These are phyloP conservation scores for Phytophthora vignae DNA, from an alignment of 352 stramenopile genomes.

Conservation along the genomic window DNA sequence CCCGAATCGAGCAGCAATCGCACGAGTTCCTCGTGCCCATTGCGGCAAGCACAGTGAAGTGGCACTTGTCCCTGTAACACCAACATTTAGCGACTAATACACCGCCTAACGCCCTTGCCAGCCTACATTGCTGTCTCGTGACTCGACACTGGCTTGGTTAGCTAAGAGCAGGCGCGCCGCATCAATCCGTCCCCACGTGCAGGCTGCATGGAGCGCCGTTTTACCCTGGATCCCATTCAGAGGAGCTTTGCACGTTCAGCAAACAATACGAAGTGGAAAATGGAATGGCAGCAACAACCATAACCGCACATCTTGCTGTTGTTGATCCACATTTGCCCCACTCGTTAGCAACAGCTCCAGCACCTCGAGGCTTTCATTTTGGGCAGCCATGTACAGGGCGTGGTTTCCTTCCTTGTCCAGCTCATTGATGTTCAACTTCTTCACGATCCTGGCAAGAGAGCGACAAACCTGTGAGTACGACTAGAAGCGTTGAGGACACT, in stretches of 20 bases:
- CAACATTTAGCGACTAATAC: background rate
- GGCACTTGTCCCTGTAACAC: conserved; percentile 51
- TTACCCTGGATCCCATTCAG: conserved; percentile 42
- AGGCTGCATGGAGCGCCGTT: conserved; percentile 59
- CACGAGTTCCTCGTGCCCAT: conserved; percentile 63
- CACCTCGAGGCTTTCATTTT: conserved; percentile 69
- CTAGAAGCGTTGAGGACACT: too few species aligned
- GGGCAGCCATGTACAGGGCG: conserved; percentile 59
- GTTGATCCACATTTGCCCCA: conserved; percentile 49
- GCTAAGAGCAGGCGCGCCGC: conserved; percentile 51
- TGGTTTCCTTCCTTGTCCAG: conserved; percentile 58
- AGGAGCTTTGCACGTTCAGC: background rate
- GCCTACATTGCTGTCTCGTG: conserved; percentile 52
- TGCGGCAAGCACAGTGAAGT: conserved; percentile 64
- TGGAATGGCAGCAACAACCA: background rate
- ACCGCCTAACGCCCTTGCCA: background rate
- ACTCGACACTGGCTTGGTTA: conserved; percentile 37
- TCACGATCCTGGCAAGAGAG: conserved; percentile 52
- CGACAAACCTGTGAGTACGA: background rate
- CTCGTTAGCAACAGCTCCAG: conserved; percentile 57
- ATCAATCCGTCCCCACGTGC: conserved; percentile 60
- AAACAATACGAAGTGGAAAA: background rate
- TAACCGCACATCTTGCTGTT: conserved; percentile 48
- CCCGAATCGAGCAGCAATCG: conserved; percentile 40
- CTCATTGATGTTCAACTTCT: conserved; percentile 53